Evolutionary conservation across 768 basidiomycete species (phyloP), one percentile per base, ranked within the genome.

Genomic region (Hericium alpestre): DNA sequence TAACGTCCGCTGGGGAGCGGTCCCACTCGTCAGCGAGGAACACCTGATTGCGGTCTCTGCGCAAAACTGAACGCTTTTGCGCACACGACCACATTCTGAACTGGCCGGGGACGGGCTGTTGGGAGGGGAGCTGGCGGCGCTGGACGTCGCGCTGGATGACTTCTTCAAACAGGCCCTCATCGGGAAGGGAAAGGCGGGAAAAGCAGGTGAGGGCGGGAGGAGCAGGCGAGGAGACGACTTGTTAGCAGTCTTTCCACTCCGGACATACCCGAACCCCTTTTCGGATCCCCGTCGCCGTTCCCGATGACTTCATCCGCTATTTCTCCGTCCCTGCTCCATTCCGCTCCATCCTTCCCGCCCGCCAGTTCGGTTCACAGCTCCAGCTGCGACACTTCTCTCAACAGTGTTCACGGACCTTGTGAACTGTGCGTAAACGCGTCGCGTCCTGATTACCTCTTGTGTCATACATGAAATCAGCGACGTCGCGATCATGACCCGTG

Each of bases 21-120:
- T 90, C 87, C 87, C 87, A 89, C 56, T 86, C 85, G 66, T 90
- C 87, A 3, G 84, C 87, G 32, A 75, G 67, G 65, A 78, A 77
- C 10, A 89, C 72, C 65, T 86, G 76, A 58, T 85, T 81, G 12
- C 76, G 77, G 77, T 71, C 3, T 73, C 74, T 11, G 72, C 72
- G 48, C 79, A 77, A 61, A 87, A 90, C 8, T 77, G 78, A 32
- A 90, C 87, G 37, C 76, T 77, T 70, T 87, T 86, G 59, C 75
- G 65, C 23, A 22, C 49, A 7, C 16, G 63, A 50, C 20, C 59
- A 57, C 27, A 7, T 53, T 11, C 58, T 39, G 59, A 53, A 15
- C 51, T 39, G 38, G 15, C 47, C 12, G 41, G 38, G 2, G 40
- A 48, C 16, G 13, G 13, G 13, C 56, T 46, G 52, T 54, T 32